phyloP scores from a whole-genome alignment of 1,284 basidiomycete species.

The Microbotryum intermedium region DNA sequence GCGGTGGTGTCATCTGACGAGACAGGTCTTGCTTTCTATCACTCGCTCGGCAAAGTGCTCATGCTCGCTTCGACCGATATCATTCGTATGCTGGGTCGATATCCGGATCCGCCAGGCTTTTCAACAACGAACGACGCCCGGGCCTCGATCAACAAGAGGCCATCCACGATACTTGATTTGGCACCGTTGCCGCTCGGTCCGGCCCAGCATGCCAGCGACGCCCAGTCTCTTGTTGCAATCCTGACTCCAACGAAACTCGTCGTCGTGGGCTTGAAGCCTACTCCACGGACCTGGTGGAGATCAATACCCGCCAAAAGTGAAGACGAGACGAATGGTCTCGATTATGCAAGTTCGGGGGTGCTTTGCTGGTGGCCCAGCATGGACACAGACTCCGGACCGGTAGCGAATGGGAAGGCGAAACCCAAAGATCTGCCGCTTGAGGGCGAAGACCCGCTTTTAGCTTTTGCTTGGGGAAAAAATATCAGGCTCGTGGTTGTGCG shows the following conservation, averaged over 20 bases:
- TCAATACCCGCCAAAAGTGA: conserved; percentile 54
- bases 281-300: conserved; percentile 87
- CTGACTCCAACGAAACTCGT: conserved; percentile 85
- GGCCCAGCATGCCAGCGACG: conserved; percentile 61
- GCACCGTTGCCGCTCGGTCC: conserved; percentile 75
- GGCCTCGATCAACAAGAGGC: conserved; percentile 34
- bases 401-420: conserved; percentile 1
- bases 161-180: conserved; percentile 65
- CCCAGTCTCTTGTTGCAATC: conserved; percentile 75
- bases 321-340: conserved; percentile 42
- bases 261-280: conserved; percentile 83
- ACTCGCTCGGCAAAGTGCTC: conserved; percentile 85
- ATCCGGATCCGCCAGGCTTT: conserved; percentile 46
- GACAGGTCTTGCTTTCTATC: conserved; percentile 85
- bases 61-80: conserved; percentile 94
- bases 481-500: conserved; percentile 57
- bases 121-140: conserved; percentile 30
- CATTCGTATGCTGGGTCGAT: conserved; percentile 84
- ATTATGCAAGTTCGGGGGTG: conserved; percentile 43
- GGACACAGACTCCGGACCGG: conserved; percentile 2
- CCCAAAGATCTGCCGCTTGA: conserved; percentile 36
- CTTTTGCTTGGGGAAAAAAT: conserved; percentile 69
- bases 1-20: conserved; percentile 89
- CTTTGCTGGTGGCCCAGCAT: conserved; percentile 64
- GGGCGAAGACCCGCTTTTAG: conserved; percentile 55